Base-by-base conservation (phyloP, 2,329 filamentous ascomycete genomes). In the Colletotrichum sp. region DNA sequence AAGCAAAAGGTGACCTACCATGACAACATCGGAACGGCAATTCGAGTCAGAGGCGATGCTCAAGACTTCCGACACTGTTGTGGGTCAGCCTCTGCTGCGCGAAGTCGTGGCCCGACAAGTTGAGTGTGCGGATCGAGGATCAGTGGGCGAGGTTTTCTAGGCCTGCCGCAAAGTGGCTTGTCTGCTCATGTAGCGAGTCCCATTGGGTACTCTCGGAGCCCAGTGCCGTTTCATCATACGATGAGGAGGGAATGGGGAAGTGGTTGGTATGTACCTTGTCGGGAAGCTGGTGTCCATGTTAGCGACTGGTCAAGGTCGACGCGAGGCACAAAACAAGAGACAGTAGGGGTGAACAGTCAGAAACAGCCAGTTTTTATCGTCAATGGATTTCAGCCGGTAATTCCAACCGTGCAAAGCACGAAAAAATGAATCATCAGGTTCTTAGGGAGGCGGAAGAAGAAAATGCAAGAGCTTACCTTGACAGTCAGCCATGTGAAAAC, bases 91-190 rank as follows among this genome's bases (percentile, higher is more conserved):
- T 49, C 64, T 52, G 66, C 49, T 21, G 39, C n/a, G n/a, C 15
- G 18, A 34, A 39, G 64, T 39, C 36, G 26, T 55, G 21, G 36
- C 32, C 69, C 57, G 59, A 76, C 64, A 73, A 52, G 64, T 59
- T 60, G 57, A 49, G 57, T 76, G 70, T 69, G 60, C 44, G 64
- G 64, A n/a, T 73, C 70, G 64, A 63, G 28, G 49, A 87, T 98
- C 96, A 98, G 96, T 96, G 95, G 96, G 95, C 95, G 93, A 98
- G 96, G 96, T 98, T 98, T 98, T 98, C 95, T 98, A 98, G 95
- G 96, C 96, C 95, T 98, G 95, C 95, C 95, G 87, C 95, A 95
- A 95, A 91, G 87, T 95, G 95, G 95, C 92, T 94, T 92, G 92
- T 96, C 95, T 77, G 89, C 96, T 95, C 95, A 92, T 92, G 88